Evolutionary conservation across 2,329 filamentous ascomycete species (phyloP).

Genomic region (Apiospora pterosperma): DNA sequence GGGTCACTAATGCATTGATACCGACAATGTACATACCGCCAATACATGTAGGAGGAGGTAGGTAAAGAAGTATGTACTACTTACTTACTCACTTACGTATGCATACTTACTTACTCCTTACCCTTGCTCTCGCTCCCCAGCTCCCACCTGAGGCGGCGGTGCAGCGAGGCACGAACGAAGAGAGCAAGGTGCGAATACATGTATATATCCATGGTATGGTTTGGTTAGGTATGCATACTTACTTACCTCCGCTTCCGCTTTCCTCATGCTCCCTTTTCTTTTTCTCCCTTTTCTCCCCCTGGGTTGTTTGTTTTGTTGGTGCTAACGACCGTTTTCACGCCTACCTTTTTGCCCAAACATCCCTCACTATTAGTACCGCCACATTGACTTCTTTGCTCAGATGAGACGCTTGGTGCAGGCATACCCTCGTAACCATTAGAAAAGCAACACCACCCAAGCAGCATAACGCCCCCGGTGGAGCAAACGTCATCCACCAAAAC

Average conservation of each 20-base stretch:
- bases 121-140: not conserved
- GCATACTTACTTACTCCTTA: too few relatives aligned
- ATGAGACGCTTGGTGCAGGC: not conserved
- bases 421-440: not conserved
- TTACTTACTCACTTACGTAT: too few relatives aligned
- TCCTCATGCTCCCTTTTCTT: not conserved
- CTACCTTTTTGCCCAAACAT: not conserved
- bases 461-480: slow-evolving; percentile 6
- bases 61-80: too few relatives aligned
- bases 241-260: not conserved
- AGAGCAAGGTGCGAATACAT: not conserved
- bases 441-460: slow-evolving; percentile 3
- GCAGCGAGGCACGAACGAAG: not conserved
- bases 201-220: not conserved
- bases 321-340: not conserved
- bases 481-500: slow-evolving; percentile 5
- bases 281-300: not conserved
- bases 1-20: not conserved
- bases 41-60: not conserved
- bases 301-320: not conserved
- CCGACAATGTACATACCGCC: not conserved
- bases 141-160: not conserved
- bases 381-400: slow-evolving; percentile 2
- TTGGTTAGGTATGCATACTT: not conserved
- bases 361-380: not conserved